These are phyloP conservation scores for Fusarium sp. DNA, from an alignment of 2,329 filamentous ascomycete genomes.

Conservation along the genomic window DNA sequence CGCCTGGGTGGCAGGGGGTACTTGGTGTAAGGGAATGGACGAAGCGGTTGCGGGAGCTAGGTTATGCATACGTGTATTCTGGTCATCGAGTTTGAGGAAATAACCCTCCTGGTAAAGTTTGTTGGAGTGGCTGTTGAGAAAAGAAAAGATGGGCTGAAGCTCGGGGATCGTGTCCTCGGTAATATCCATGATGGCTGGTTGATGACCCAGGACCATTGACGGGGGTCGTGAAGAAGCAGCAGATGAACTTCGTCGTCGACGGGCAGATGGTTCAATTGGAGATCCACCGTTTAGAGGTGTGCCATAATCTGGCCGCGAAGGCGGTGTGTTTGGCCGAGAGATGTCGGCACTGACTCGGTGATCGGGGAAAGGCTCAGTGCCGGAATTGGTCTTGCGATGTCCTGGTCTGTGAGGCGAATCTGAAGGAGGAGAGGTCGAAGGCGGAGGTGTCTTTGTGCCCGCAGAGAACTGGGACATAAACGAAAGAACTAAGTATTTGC, in stretches of 20 bases:
- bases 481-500: slow-evolving; percentile 75
- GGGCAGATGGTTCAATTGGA: slow-evolving; percentile 58
- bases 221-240: slow-evolving; percentile 70
- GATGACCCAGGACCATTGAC: slow-evolving; percentile 89
- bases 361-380: slow-evolving; percentile 53
- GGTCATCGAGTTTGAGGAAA: slow-evolving; percentile 95
- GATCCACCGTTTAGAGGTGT: slow-evolving; percentile 59
- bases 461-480: slow-evolving; percentile 87
- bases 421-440: slow-evolving; percentile 60
- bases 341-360: slow-evolving; percentile 54
- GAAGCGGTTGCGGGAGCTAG: slow-evolving; percentile 45
- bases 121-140: slow-evolving; percentile 93
- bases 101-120: slow-evolving; percentile 99
- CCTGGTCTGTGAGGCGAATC: slow-evolving; percentile 52
- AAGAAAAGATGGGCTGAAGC: slow-evolving; percentile 92
- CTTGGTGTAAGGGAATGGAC: slow-evolving; percentile 17
- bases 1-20: slow-evolving; percentile 29
- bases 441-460: slow-evolving; percentile 61
- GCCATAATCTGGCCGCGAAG: slow-evolving; percentile 58
- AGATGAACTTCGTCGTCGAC: slow-evolving; percentile 61
- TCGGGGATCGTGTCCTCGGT: slow-evolving; percentile 89
- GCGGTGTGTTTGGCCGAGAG: slow-evolving; percentile 57
- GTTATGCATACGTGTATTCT: slow-evolving; percentile 81
- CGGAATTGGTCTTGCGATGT: slow-evolving; percentile 51
- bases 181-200: slow-evolving; percentile 88